phyloP scores from a whole-genome alignment of 371 early-diverging fungal genomes.

The Zychaea mexicana region DNA sequence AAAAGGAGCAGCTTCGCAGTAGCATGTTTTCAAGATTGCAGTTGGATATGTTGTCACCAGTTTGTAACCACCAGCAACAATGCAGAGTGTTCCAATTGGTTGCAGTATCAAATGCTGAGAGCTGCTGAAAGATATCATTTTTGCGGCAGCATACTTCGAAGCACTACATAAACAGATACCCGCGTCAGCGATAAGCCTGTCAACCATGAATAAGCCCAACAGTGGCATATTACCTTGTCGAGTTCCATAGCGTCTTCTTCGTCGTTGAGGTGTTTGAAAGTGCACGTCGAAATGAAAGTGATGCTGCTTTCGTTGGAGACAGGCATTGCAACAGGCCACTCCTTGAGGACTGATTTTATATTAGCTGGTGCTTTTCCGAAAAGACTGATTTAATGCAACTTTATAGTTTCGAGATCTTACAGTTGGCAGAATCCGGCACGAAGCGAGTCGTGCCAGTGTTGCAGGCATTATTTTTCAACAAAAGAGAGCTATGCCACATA shows the following conservation, averaged over 20 bases:
- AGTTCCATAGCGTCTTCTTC: neutral
- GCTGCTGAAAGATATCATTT: neutral
- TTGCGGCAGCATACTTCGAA: neutral
- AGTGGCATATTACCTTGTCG: neutral
- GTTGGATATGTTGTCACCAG: neutral
- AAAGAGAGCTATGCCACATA: neutral
- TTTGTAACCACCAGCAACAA: slow-evolving; percentile 3
- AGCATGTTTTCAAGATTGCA: neutral
- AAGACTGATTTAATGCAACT: too few species aligned
- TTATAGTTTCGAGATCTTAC: neutral
- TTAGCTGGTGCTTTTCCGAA: neutral
- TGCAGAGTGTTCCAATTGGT: neutral
- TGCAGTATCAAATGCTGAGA: neutral
- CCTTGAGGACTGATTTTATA: neutral
- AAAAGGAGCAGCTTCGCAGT: slow-evolving; percentile 1
- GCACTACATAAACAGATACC: neutral
- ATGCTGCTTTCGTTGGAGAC: neutral
- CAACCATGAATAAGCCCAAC: too few species aligned
- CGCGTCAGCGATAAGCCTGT: too few species aligned
- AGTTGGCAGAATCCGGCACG: neutral
- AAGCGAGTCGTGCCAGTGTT: slow-evolving; percentile 1
- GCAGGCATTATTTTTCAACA: neutral
- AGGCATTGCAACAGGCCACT: neutral
- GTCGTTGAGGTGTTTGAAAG: neutral
- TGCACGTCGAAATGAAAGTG: neutral